A percentile compares a stretch with the other conserved stretches of the same genome.
Conservation (phyloP, 2,329 filamentous ascomycete species). For the Stachybotrys chartarum region DNA sequence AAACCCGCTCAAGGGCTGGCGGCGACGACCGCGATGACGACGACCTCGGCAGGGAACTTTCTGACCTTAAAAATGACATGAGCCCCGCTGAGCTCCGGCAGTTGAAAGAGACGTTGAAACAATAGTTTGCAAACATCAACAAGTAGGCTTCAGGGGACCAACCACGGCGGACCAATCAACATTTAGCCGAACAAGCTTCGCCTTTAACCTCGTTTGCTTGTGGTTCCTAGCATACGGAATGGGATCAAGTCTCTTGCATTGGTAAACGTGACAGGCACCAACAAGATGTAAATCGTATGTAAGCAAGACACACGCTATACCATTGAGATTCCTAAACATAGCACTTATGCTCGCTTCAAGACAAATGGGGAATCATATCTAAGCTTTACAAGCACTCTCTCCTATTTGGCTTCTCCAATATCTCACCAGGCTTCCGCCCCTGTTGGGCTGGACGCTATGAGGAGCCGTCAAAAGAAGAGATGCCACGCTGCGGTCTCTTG, state of each 20-base stretch:
- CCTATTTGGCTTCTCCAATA: no score
- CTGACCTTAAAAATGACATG: background rate
- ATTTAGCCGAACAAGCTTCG: background rate
- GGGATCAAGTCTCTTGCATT: no score
- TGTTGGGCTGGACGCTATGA: no score
- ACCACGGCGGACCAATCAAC: background rate
- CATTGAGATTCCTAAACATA: background rate
- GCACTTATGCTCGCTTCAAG: background rate
- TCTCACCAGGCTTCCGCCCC: no score
- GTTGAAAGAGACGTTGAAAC: background rate
- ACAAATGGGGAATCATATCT: background rate
- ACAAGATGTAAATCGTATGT: background rate
- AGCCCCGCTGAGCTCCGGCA: background rate
- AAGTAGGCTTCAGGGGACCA: background rate
- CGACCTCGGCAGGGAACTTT: background rate
- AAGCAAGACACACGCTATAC: background rate
- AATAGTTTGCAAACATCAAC: background rate
- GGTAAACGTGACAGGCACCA: background rate
- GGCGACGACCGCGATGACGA: background rate
- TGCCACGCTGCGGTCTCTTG: background rate
- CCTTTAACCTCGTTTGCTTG: no score
- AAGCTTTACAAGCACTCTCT: background rate
- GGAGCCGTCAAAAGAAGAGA: background rate
- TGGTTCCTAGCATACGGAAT: no score
- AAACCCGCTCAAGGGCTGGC: background rate